phyloP scores from a whole-genome alignment of 2,329 filamentous ascomycete species.

The Rutstroemia sp. region DNA sequence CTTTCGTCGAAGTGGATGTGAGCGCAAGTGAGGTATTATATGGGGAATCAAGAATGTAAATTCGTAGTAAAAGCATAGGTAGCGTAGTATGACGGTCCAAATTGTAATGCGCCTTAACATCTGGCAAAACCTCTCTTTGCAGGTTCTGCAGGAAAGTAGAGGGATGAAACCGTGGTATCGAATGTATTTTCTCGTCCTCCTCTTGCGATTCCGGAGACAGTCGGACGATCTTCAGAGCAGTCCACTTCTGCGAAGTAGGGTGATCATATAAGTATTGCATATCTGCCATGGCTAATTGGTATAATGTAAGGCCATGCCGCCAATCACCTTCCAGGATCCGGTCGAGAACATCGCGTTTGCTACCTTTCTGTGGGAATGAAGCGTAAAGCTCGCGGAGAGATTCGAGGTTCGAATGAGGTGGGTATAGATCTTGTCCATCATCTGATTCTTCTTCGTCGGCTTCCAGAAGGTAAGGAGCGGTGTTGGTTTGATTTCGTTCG shows the following conservation, averaged over 20 bases:
- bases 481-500: slow-evolving; percentile 52
- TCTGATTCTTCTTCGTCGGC: slow-evolving; percentile 41
- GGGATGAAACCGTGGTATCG: slow-evolving; percentile 68
- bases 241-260: slow-evolving; percentile 56
- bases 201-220: slow-evolving; percentile 29
- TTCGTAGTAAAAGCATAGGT: slow-evolving; percentile 67
- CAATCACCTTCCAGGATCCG: slow-evolving; percentile 62
- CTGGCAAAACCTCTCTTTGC: slow-evolving; percentile 64
- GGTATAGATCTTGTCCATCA: slow-evolving; percentile 59
- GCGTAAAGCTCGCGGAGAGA: slow-evolving; percentile 60
- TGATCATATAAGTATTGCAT: slow-evolving; percentile 60
- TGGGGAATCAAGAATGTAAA: slow-evolving; percentile 73
- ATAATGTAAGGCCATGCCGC: slow-evolving; percentile 55
- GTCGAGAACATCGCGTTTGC: slow-evolving; percentile 55
- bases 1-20: slow-evolving; percentile 15
- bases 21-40: slow-evolving; percentile 58
- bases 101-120: slow-evolving; percentile 79
- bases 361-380: slow-evolving; percentile 52
- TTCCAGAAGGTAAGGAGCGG: slow-evolving; percentile 47
- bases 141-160: slow-evolving; percentile 72
- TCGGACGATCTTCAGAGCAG: slow-evolving; percentile 50
- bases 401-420: slow-evolving; percentile 55
- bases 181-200: slow-evolving; percentile 35
- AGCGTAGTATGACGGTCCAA: slow-evolving; percentile 62
- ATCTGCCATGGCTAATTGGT: slow-evolving; percentile 63